Base-by-base conservation (phyloP, 306 rosid genomes). In the apple (Malus domestica) region DNA sequence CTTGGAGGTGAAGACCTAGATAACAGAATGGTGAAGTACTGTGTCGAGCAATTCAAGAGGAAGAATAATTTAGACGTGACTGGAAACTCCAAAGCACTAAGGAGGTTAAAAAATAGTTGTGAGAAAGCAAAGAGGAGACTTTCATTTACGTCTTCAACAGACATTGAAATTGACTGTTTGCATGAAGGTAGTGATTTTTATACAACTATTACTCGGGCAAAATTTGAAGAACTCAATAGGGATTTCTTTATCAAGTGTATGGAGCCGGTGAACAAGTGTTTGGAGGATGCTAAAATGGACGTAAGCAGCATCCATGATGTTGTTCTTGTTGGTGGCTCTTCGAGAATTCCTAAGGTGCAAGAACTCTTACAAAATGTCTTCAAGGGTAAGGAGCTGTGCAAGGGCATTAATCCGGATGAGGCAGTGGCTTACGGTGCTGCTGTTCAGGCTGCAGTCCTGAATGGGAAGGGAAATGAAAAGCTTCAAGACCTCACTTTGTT, bases 1-100 rank as follows among this genome's bases (percentile, higher is more conserved):
- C 62, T 76, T n/a, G 67, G 80, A 11, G 80, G 80, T 0, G 81
- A 32, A 59, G 81, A 78, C 25, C 60, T 71, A 3, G 81, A 78
- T 38, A 71, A 78, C 71, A 63, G 70, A 22, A 71, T 77, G 62
- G 80, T 77, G 35, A 70, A 70, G 0, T 68, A 70, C 27, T 70
- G 71, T 49, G 80, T 70, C 1, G 62, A 71, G 32, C 70, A 78
- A 68, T 78, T 78, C 25, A 70, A 70, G 74, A 59, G 54, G 64
- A 78, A 78, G 51, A 58, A 70, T 68, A 78, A 70, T 0, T 61
- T 58, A 3, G 80, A 77, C 75, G 67, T 77, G 10, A 29, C 69
- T 22, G 80, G 75, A 10, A 77, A 68, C 22, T 33, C 70, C 1
- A 68, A 51, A 27, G 80, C 80, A 57, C 80, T 76, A 0, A 8